Base-by-base conservation (phyloP, 2,329 filamentous ascomycete genomes). In the Cordyceps militaris region DNA sequence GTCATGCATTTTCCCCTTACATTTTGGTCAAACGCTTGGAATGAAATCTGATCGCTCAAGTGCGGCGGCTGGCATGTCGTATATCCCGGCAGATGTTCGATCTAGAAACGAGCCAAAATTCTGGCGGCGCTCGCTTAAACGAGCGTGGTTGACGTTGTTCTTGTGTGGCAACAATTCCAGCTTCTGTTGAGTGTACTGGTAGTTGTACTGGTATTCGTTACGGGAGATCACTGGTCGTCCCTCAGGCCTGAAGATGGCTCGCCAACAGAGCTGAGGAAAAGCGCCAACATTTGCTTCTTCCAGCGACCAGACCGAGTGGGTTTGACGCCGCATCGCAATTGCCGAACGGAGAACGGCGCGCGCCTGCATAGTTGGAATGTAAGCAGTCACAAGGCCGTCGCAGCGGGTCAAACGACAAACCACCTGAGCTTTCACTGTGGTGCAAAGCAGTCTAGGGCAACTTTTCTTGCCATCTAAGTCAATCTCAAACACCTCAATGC, bases 401-500 rank as follows among this genome's bases (percentile, higher is more conserved):
- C 10, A 9, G 34, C 32, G 19, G 34, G 36, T 52, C 24, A 55
- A 46, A 46, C 28, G 28, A 34, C 23, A 6, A 36, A 26, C 42
- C 40, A 55, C 30, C 36, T 19, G 28, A 54, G 51, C 24, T 43
- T 21, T 34, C 34, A 9, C n/a, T 24, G 8, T 23, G 23, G 48
- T 19, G 32, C 7, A 40, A 24, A 28, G 19, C 32, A 24, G 19
- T 11, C 21, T 23, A 36, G 49, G 2, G 26, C 36, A 32, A 43
- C 51, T 24, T 46, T 44, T 44, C 19, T 46, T 44, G 34, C 19
- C 42, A 55, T 55, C 51, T 55, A 46, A 55, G 51, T 55, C 51
- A 46, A 55, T 55, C 51, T 55, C 42, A 19, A 55, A 46, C 43
- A 43, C 42, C 6, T 14, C 51, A 28, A 46, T 46, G 42, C 42